These are phyloP conservation scores for Spiromastix sp. DNA, from an alignment of 2,329 filamentous ascomycete genomes.

Conservation along the genomic window DNA sequence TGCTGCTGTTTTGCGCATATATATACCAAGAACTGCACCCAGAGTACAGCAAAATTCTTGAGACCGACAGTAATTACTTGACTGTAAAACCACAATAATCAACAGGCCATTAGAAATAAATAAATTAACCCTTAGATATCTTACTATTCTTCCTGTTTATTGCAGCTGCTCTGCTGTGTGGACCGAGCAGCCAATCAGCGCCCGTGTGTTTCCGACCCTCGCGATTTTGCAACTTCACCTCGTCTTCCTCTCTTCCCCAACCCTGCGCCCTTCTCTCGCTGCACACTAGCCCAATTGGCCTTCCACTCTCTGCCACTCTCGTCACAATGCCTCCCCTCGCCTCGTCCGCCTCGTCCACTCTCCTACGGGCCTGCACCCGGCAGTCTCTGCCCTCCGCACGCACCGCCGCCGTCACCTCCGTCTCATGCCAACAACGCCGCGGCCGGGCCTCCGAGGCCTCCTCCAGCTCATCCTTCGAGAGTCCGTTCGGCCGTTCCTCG, in stretches of 20 bases:
- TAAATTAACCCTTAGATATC: too few species aligned
- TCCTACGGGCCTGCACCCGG: conserved; percentile 50
- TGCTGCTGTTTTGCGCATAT: too few species aligned
- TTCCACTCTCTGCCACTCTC: conserved; percentile 20
- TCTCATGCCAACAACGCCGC: conserved; percentile 32
- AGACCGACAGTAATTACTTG: too few species aligned
- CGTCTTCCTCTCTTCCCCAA: conserved; percentile 11
- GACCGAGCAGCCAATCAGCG: conserved; percentile 27
- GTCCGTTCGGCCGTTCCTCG: conserved; percentile 45
- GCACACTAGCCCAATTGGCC: too few species aligned
- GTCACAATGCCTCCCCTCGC: conserved; percentile 57
- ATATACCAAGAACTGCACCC: too few species aligned
- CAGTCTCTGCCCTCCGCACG: conserved; percentile 35
- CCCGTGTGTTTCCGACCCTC: conserved; percentile 31
- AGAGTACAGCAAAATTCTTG: too few species aligned
- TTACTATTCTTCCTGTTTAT: conserved; percentile 1
- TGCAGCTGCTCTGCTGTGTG: background rate
- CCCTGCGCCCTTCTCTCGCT: conserved; percentile 12
- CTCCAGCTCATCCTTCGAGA: conserved; percentile 33
- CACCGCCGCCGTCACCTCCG: conserved; percentile 25
- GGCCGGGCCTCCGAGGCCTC: conserved; percentile 22
- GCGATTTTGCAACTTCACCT: conserved; percentile 21
- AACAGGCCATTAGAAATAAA: too few species aligned
- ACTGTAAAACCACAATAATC: too few species aligned
- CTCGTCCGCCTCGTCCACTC: conserved; percentile 52